Conservation (phyloP, 2,329 filamentous ascomycete species). For the Aureobasidium sp. region DNA sequence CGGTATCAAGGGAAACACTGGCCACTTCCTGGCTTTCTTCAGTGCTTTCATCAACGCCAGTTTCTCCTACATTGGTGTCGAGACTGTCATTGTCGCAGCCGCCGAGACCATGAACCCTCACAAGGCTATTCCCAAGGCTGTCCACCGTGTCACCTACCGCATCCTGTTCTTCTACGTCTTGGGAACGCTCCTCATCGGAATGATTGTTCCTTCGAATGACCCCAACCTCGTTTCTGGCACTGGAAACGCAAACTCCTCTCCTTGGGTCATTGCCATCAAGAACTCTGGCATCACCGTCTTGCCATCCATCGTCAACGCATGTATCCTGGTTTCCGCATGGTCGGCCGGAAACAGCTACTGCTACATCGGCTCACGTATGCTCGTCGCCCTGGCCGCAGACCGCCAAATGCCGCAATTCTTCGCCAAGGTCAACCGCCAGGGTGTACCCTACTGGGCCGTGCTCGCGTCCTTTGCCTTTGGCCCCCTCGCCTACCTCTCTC, state of each 20-base stretch:
- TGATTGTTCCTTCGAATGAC: slow-evolving; percentile 53
- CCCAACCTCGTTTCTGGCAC: slow-evolving; percentile 42
- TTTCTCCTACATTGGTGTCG: slow-evolving; percentile 48
- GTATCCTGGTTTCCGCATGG: slow-evolving; percentile 66
- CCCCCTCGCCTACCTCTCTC: slow-evolving; percentile 39
- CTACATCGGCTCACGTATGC: slow-evolving; percentile 50
- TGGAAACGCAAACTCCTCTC: slow-evolving; percentile 34
- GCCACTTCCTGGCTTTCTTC: slow-evolving; percentile 26
- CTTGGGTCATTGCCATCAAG: slow-evolving; percentile 65
- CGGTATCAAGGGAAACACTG: slow-evolving; percentile 28
- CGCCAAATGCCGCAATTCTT: slow-evolving; percentile 53
- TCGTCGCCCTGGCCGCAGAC: slow-evolving; percentile 55
- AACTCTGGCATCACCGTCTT: slow-evolving; percentile 61
- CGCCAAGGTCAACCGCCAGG: slow-evolving; percentile 44
- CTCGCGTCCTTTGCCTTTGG: slow-evolving; percentile 35
- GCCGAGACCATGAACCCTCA: slow-evolving; percentile 49
- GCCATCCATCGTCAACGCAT: slow-evolving; percentile 67
- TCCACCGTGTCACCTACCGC: slow-evolving; percentile 47
- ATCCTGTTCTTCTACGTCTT: slow-evolving; percentile 52
- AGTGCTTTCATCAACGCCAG: slow-evolving; percentile 31
- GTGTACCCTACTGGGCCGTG: slow-evolving; percentile 49
- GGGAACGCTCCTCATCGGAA: slow-evolving; percentile 50
- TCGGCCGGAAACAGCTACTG: slow-evolving; percentile 56
- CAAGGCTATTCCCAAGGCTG: slow-evolving; percentile 46
- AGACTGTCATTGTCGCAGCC: slow-evolving; percentile 48